Evolutionary conservation across 2,329 filamentous ascomycete species (phyloP), one percentile per base, ranked within the genome.

Genomic region (Immersiporthe knoxdaviesiana): DNA sequence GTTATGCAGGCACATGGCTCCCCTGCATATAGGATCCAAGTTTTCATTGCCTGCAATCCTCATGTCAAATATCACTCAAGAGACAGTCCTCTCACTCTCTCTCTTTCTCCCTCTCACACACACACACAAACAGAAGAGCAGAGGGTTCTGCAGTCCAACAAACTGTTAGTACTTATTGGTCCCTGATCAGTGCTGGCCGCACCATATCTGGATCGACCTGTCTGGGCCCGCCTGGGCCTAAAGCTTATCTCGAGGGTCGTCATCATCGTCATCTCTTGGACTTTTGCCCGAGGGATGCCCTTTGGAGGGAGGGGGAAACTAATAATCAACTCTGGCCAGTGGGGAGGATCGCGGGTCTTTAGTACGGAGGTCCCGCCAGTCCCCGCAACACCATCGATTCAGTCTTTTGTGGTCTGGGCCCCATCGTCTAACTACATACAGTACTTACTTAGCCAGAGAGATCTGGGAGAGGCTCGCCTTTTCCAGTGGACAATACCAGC

Each of bases 301-400:
- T 7, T 65, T n/a, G n/a, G 32, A 63, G 44, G 30, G 47, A 63
- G 10, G 32, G n/a, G 30, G 30, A 47, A n/a, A 27, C 65, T 67
- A 62, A 58, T 56, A 59, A 62, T 68, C 47, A 70, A 52, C 44
- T 32, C 30, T 59, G 60, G 52, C 50, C 66, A 58, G 59, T 18
- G 62, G 41, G 64, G 47, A 52, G 24, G 50, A 63, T 52, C 44
- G 62, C 63, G 66, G 67, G 52, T 66, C 54, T 68, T n/a, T n/a
- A n/a, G n/a, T n/a, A n/a, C n/a, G n/a, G n/a, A 59, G 65, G 37
- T 32, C 32, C 41, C 30, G 11, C 3, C 30, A 16, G 41, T 50
- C 41, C 62, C 62, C 11, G 41, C 41, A 21, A 10, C 27, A 21
- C 39, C 35, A 41, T 8, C 32, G 35, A 35, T 62, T 32, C 35